Base-by-base conservation (phyloP, 129 eudicot species). In the Centrapalus pauciflorus region DNA sequence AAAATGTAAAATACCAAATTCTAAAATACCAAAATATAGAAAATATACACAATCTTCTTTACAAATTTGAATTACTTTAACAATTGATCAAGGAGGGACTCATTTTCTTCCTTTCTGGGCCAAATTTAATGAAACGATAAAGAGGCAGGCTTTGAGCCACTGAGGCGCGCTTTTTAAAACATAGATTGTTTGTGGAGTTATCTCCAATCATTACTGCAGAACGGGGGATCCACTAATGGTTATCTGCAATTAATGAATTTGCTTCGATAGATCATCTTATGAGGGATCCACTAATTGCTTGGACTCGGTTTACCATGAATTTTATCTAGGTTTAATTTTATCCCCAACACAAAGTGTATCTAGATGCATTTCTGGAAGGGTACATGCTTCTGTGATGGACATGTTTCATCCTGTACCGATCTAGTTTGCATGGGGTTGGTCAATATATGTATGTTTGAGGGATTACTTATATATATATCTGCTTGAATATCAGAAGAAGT, bases 401-500 rank as follows among this genome's bases (percentile, higher is more conserved):
- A 49, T 19, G 14, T 13, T n/a, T 28, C 25, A 29, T 11, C 26
- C 35, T 46, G 19, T 3, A 59, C 35, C 19, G 29, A 33, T 17
- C 66, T 59, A 59, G 1, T 16, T 17, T 20, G 20, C 8, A 34
- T 9, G 4, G 48, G 33, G 6, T 0, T 37, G 9, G 17, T 61
- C 50, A 9, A n/a, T 35, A 9, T 21, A 2, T 11, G 34, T 26
- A 25, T 13, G 28, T 51, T 23, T 61, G 16, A 41, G 17, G 1
- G 10, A 9, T 16, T 3, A 52, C 3, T 52, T 52, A 4, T 14
- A 17, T 28, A 45, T 17, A 17, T 29, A 29, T n/a, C n/a, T 65
- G 70, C 58, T 45, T 65, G 34, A 61, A 23, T 34, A 48, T 28
- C 59, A 48, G 45, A 10, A 28, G 59, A 66, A 66, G 60, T 48